These are phyloP conservation scores for Fusarium oligoseptatum DNA, from an alignment of 2,329 filamentous ascomycete species.

Conservation along the genomic window DNA sequence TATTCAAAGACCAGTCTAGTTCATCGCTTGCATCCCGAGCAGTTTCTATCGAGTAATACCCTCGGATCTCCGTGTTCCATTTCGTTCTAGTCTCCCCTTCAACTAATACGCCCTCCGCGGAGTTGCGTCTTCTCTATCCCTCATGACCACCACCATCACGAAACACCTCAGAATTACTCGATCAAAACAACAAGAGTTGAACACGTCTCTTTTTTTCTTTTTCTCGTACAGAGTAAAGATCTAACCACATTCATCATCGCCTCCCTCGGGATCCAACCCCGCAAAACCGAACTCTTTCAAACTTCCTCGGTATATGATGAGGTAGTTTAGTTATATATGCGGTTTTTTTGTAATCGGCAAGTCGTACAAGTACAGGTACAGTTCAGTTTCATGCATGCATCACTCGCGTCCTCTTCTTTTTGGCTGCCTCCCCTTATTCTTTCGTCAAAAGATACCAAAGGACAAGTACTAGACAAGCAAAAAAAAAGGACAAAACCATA, in stretches of 20 bases:
- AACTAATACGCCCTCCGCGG: slow-evolving; percentile 8
- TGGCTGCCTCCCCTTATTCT: background rate
- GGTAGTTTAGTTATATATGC: slow-evolving; percentile 11
- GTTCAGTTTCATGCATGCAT: slow-evolving; percentile 37
- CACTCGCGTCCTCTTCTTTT: slow-evolving; percentile 23
- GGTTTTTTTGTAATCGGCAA: slow-evolving; percentile 21
- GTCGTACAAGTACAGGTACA: slow-evolving; percentile 35
- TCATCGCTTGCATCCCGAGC: background rate
- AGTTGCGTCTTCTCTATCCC: slow-evolving; percentile 7
- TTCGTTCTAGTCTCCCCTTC: slow-evolving; percentile 6
- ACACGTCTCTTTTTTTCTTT: background rate
- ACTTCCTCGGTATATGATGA: background rate
- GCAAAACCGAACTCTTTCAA: background rate
- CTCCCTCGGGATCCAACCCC: slow-evolving; percentile 7
- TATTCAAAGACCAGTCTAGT: background rate
- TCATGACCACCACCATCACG: slow-evolving; percentile 2
- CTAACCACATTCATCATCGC: slow-evolving; percentile 11
- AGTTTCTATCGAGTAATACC: slow-evolving; percentile 39
- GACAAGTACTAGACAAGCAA: slow-evolving; percentile 25
- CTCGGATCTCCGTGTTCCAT: slow-evolving; percentile 6
- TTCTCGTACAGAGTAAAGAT: slow-evolving; percentile 16
- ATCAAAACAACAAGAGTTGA: slow-evolving; percentile 27
- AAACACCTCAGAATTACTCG: slow-evolving; percentile 23
- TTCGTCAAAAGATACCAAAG: slow-evolving; percentile 8
- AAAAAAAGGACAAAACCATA: slow-evolving; percentile 31